Base-by-base conservation (phyloP, 352 stramenopile species). In the Globisporangium rhizosaccharum region DNA sequence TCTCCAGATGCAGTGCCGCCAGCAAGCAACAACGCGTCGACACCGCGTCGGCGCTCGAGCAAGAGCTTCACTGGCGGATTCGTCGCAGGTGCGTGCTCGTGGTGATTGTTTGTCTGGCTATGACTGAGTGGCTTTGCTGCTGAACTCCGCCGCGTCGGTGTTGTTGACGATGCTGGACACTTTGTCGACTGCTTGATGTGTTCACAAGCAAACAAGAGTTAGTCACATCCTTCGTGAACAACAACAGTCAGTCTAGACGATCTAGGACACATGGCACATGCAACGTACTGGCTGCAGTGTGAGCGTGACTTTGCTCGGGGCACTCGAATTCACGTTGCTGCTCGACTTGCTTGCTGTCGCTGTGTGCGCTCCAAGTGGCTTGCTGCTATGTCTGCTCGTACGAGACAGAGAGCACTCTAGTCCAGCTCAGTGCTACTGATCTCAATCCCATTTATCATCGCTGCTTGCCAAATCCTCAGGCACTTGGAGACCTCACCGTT, bases 31-130 rank as follows among this genome's bases (percentile, higher is more conserved):
- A 68, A 44, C 11, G 61, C 48, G 47, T 75, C 70, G 3, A 51
- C 51, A 0, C 66, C 61, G 30, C 80, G 72, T 2, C 76, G 66
- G 11, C 78, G 74, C 47, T 78, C 68, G 33, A 87, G 70, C 47
- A 88, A 61, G 63, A 88, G 61, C 64, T 87, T 90, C 42, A 84
- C 73, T 0, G 78, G 78, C 9, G 81, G 78, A 36, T 88, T 88
- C 28, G 75, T 87, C 10, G 62, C 56, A n/a, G 61, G 51, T 17
- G 23, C 41, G n/a, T 56, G 49, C 10, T 37, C 37, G 39, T 18
- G 2, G 58, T 61, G 41, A 37, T 57, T 66, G 53, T 49, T 60
- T 14, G 28, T 18, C 10, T 33, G 52, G 14, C 44, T 7, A 47
- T 20, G 18, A 14, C 41, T 10, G n/a, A 49, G 18, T 18, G 44